Conservation (phyloP, 257 asterid genomes). For the Petunia axillaris region DNA sequence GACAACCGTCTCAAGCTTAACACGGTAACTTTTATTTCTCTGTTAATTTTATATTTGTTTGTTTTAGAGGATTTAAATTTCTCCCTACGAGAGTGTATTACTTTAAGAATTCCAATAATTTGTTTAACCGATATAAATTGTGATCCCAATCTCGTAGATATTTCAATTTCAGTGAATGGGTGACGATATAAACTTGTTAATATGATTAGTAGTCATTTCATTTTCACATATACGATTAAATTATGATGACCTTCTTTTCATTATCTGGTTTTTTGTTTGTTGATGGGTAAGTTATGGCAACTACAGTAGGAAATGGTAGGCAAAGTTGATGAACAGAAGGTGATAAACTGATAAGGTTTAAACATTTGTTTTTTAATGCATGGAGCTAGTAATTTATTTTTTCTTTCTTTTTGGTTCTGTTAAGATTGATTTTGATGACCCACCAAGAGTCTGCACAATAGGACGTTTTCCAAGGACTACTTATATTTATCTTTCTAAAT, state of each 20-base stretch:
- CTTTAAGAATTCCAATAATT: no score
- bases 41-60: not conserved
- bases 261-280: not conserved
- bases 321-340: slow-evolving; percentile 3
- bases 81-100: no score
- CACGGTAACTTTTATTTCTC: slow-evolving; percentile 52
- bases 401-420: slow-evolving; percentile 41
- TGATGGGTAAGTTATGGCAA: slow-evolving; percentile 16
- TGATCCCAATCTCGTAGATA: no score
- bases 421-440: slow-evolving; percentile 35
- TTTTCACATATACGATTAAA: no score
- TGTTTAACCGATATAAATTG: no score
- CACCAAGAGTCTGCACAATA: slow-evolving; percentile 28
- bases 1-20: slow-evolving; percentile 78
- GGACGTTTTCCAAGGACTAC: slow-evolving; percentile 25
- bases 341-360: slow-evolving; percentile 28
- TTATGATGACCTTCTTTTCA: not conserved
- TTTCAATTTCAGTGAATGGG: no score
- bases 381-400: slow-evolving; percentile 23
- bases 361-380: slow-evolving; percentile 17
- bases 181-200: not conserved
- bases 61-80: no score
- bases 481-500: not conserved
- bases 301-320: slow-evolving; percentile 21
- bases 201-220: no score